Conservation (phyloP, 805 yeast genomes). For the Cyberlindnera americana region DNA sequence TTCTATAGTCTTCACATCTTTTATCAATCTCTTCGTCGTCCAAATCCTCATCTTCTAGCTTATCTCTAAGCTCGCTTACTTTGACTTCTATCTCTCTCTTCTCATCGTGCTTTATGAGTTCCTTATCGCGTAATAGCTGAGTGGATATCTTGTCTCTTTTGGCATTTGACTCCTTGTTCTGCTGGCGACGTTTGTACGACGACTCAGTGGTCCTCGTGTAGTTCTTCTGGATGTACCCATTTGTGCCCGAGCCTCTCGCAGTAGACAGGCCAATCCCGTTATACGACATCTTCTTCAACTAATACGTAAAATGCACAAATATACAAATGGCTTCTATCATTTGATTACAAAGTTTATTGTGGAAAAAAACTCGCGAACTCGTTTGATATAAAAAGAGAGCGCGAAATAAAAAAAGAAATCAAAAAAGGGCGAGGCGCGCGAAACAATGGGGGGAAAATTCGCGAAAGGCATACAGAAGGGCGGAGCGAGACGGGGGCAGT, state of each 20-base stretch:
- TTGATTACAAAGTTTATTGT: no score
- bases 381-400: no score
- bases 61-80: constrained; percentile 49
- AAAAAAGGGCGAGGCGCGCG: no score
- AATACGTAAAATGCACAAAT: no score
- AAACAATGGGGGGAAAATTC: no score
- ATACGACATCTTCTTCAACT: no score
- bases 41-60: constrained; percentile 44
- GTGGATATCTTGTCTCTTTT: constrained; percentile 10
- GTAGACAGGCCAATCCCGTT: constrained; percentile 56
- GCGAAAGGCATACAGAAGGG: no score
- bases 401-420: no score
- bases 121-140: constrained; percentile 17
- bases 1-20: constrained; percentile 29
- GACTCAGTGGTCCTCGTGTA: constrained; percentile 31
- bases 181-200: constrained; percentile 36
- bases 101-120: constrained; percentile 19
- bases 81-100: constrained; percentile 30
- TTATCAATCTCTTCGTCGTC: constrained; percentile 36
- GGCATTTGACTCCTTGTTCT: constrained; percentile 15
- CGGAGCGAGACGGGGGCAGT: no score
- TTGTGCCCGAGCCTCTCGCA: constrained; percentile 61
- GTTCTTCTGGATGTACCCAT: constrained; percentile 55
- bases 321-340: no score
- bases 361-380: no score